phyloP scores from a whole-genome alignment of 805 yeast genomes.

The Metschnikowia gruessii region DNA sequence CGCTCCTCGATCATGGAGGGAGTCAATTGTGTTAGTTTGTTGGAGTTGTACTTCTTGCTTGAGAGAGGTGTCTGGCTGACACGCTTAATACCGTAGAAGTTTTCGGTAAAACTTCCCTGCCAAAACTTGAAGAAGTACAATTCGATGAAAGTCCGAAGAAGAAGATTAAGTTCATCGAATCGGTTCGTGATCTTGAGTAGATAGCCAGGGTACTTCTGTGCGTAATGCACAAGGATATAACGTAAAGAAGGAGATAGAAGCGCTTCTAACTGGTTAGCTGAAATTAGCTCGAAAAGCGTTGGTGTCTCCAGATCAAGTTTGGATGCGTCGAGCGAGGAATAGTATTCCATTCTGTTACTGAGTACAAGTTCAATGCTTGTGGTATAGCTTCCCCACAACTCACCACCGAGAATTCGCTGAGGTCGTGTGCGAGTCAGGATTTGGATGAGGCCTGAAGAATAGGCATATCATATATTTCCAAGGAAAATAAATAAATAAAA shows the following conservation, averaged over 20 bases:
- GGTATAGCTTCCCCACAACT: slow-evolving; percentile 9
- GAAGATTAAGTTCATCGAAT: slow-evolving; percentile 73
- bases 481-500: too few relatives aligned
- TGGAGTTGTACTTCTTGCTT: slow-evolving; percentile 26
- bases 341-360: slow-evolving; percentile 62
- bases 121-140: slow-evolving; percentile 64
- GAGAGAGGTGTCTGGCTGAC: slow-evolving; percentile 40
- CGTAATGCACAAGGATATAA: slow-evolving; percentile 75
- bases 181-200: slow-evolving; percentile 58
- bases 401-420: background rate
- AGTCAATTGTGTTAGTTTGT: slow-evolving; percentile 35
- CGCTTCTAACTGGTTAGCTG: slow-evolving; percentile 73
- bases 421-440: slow-evolving; percentile 3
- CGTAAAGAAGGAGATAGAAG: slow-evolving; percentile 80
- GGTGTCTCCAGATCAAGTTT: slow-evolving; percentile 74
- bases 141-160: slow-evolving; percentile 64
- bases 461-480: background rate
- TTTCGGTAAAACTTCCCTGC: slow-evolving; percentile 88
- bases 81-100: slow-evolving; percentile 85
- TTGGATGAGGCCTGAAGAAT: background rate
- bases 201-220: slow-evolving; percentile 71
- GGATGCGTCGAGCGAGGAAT: slow-evolving; percentile 73
- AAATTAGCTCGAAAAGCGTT: slow-evolving; percentile 82
- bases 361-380: background rate
- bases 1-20: slow-evolving; percentile 48